Conservation (phyloP, 805 yeast genomes). For the Kodamaea laetipori region DNA sequence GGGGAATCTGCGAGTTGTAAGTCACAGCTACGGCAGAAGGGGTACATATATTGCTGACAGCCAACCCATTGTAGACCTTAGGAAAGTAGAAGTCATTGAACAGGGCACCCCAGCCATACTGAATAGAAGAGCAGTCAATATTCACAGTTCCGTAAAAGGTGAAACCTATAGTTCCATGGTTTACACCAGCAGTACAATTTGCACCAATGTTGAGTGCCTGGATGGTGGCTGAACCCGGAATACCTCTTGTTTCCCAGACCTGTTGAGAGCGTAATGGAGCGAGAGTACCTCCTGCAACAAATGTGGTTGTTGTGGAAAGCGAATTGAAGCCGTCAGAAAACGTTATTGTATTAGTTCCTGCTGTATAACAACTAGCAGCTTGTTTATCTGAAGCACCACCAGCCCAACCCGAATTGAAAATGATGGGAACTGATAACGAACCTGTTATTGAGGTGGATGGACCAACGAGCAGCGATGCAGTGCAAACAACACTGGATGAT, state of each 20-base stretch:
- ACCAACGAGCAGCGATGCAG: conserved; percentile 15
- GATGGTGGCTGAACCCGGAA: not conserved
- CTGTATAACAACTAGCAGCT: conserved; percentile 8
- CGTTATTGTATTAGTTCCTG: conserved; percentile 17
- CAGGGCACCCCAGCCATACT: too few species aligned
- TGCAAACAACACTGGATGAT: conserved; percentile 19
- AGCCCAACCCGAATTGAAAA: conserved; percentile 23
- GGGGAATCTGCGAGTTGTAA: too few species aligned
- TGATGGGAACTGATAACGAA: conserved; percentile 12
- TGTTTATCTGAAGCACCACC: conserved; percentile 11
- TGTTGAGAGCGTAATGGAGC: not conserved
- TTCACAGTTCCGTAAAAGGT: too few species aligned
- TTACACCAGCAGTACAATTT: too few species aligned
- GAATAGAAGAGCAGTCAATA: too few species aligned
- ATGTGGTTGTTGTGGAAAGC: not conserved
- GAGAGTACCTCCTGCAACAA: not conserved
- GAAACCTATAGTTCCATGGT: too few species aligned
- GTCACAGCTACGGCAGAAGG: too few species aligned
- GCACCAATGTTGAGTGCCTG: too few species aligned
- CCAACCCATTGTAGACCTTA: too few species aligned
- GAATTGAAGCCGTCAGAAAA: conserved; percentile 15
- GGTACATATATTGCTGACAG: too few species aligned
- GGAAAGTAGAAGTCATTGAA: too few species aligned
- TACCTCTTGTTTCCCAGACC: not conserved
- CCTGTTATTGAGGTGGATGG: conserved; percentile 21